Conservation (phyloP, 78 protist genomes). For the Pigoraptor vietnamica region DNA sequence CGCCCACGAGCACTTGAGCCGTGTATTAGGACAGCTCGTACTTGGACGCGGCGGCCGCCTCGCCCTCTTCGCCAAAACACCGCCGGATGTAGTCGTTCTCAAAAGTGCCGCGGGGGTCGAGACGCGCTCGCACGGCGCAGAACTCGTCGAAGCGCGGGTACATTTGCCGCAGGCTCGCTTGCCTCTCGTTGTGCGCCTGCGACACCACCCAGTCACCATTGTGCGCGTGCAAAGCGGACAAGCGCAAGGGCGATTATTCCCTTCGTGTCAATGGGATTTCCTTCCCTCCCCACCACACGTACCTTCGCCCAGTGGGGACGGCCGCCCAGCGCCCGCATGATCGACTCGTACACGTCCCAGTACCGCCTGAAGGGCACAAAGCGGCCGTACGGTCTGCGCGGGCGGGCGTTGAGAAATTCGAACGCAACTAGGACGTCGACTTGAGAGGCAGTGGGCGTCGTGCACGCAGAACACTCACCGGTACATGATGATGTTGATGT, state of each 20-base stretch:
- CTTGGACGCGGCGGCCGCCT: too few species aligned
- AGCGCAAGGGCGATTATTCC: too few species aligned
- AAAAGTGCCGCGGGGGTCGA: constrained; percentile 4
- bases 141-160: not conserved
- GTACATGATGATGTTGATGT: constrained; percentile 9
- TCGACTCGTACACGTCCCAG: not conserved
- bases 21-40: too few species aligned
- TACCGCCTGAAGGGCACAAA: not conserved
- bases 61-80: not conserved
- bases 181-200: too few species aligned
- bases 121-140: not conserved
- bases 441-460: too few species aligned
- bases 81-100: not conserved
- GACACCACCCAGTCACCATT: not conserved
- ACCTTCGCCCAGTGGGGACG: constrained; percentile 23
- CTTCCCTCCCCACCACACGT: not conserved
- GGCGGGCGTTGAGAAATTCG: not conserved
- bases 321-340: not conserved
- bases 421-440: too few species aligned
- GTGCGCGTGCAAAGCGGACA: not conserved
- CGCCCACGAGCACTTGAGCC: too few species aligned
- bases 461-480: too few species aligned
- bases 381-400: not conserved
- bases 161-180: not conserved
- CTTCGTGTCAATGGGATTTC: too few species aligned